A percentile compares a stretch with the other conserved stretches of the same genome.
These are phyloP conservation scores for Biancaea sappan DNA, from an alignment of 306 rosid genomes.

Conservation along the genomic window DNA sequence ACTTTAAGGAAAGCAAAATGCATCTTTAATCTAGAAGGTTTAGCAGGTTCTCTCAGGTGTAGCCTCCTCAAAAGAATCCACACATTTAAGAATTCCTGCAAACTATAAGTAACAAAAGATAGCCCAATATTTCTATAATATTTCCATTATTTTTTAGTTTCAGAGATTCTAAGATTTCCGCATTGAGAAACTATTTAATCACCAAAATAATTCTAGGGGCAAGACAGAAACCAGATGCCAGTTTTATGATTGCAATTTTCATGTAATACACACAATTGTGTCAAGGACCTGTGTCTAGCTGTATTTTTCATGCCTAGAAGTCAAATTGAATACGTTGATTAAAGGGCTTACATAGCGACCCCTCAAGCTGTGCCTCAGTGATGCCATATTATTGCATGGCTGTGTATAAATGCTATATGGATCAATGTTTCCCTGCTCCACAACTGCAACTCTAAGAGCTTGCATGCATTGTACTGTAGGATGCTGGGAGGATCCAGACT, in stretches of 20 bases:
- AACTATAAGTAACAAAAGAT: not conserved
- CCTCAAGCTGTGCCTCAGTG: slow-evolving; percentile 62
- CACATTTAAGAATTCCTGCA: not conserved
- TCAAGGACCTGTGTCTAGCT: not conserved
- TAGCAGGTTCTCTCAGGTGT: not conserved
- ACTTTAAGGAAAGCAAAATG: not conserved
- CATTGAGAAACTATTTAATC: not conserved
- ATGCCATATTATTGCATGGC: slow-evolving; percentile 55
- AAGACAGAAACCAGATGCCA: not conserved
- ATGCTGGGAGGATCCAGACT: slow-evolving; percentile 57
- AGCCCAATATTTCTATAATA: not conserved
- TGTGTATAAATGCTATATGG: slow-evolving; percentile 70
- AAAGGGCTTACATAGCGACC: slow-evolving; percentile 79
- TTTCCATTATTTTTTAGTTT: slow-evolving; percentile 1
- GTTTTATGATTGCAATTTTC: slow-evolving; percentile 14
- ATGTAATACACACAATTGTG: not conserved
- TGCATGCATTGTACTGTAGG: slow-evolving; percentile 56
- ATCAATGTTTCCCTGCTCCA: slow-evolving; percentile 71
- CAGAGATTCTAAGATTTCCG: not conserved
- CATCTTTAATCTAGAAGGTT: slow-evolving; percentile 1
- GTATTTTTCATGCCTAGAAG: not conserved
- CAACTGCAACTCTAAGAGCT: slow-evolving; percentile 48
- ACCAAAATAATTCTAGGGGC: not conserved
- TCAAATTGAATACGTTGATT: slow-evolving; percentile 15
- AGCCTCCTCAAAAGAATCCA: slow-evolving; percentile 3